Percentiles rank a stretch among this genome's conserved stretches.
phyloP scores from a whole-genome alignment of 75 land plant genomes.

The Pinus tabuliformis region DNA sequence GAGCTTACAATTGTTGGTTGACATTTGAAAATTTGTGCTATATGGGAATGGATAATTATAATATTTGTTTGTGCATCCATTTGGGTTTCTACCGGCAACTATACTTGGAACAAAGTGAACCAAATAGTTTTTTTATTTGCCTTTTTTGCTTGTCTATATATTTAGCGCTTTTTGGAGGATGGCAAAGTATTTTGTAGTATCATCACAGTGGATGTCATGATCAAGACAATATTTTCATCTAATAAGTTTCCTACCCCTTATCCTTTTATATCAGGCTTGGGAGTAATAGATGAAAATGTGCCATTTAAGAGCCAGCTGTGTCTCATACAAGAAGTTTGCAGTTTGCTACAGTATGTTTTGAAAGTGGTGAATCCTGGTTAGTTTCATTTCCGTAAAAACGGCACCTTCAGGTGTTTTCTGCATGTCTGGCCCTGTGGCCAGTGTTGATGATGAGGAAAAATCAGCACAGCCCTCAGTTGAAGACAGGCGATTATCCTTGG shows the following conservation, averaged over 20 bases:
- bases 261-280: neutral
- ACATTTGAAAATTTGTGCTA: neutral
- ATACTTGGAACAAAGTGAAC: neutral
- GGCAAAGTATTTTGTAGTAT: conserved; percentile 2
- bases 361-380: conserved; percentile 8
- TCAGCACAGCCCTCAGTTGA: conserved; percentile 19
- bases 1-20: neutral
- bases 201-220: neutral
- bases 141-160: neutral
- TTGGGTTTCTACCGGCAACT: neutral
- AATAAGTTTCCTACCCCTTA: neutral
- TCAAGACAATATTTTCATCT: neutral
- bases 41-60: neutral
- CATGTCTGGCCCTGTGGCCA: conserved; percentile 82
- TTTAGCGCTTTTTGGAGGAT: neutral
- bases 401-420: conserved; percentile 44
- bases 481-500: conserved; percentile 26
- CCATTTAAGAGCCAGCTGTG: neutral
- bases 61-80: neutral
- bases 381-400: neutral
- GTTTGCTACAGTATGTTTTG: neutral
- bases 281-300: neutral
- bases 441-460: conserved; percentile 37
- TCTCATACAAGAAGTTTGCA: neutral
- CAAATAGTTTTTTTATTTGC: neutral